A percentile compares a stretch with the other conserved stretches of the same genome.
These are phyloP conservation scores for Penicillium nordicum DNA, from an alignment of 2,329 filamentous ascomycete genomes.

Conservation along the genomic window DNA sequence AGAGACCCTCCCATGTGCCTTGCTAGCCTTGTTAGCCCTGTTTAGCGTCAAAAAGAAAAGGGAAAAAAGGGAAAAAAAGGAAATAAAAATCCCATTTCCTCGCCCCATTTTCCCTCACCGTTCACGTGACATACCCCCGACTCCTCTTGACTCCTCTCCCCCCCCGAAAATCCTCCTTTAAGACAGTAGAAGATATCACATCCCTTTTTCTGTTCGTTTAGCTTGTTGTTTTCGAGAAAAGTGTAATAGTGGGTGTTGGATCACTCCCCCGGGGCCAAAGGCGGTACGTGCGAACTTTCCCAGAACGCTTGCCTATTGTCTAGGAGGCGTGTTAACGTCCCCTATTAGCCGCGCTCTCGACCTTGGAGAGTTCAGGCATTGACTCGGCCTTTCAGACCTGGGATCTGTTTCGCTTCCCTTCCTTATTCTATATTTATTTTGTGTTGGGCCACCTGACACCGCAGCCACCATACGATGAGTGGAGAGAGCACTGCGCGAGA, in stretches of 20 bases:
- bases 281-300: conserved; percentile 11
- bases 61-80: neutral
- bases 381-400: conserved; percentile 6
- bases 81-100: conserved; percentile 4
- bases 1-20: conserved; percentile 3
- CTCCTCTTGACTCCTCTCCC: conserved; percentile 18
- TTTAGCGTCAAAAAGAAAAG: conserved; percentile 5
- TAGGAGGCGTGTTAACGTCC: conserved; percentile 17
- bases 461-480: conserved; percentile 32
- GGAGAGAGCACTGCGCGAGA: conserved; percentile 31
- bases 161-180: conserved; percentile 2
- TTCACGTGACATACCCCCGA: conserved; percentile 21
- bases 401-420: conserved; percentile 10
- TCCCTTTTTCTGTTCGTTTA: conserved; percentile 9
- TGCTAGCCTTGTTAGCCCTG: conserved; percentile 4
- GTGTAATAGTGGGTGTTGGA: conserved; percentile 12
- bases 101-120: conserved; percentile 9
- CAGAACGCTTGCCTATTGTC: conserved; percentile 7
- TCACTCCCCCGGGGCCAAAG: conserved; percentile 9
- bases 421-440: conserved; percentile 6
- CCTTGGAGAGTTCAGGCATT: conserved; percentile 6
- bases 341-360: conserved; percentile 14
- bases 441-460: conserved; percentile 10
- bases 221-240: conserved; percentile 5
- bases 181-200: neutral